A percentile compares a stretch with the other conserved stretches of the same genome.
phyloP scores from a whole-genome alignment of 805 yeast species.

The Metahyphopichia silvanorum region DNA sequence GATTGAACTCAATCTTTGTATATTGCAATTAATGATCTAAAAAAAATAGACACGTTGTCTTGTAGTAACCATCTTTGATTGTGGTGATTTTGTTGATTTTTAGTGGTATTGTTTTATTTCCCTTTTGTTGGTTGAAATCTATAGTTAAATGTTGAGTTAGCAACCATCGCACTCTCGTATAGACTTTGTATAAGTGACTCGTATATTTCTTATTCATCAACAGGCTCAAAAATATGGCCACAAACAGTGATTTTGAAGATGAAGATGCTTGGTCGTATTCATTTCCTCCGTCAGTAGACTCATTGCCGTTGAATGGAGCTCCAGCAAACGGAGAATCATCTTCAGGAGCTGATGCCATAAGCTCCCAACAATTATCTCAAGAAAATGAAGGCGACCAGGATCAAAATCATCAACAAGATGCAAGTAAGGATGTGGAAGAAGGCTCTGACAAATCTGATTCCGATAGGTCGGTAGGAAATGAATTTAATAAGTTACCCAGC shows the following conservation, averaged over 20 bases:
- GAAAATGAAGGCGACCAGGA: neutral
- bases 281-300: slow-evolving; percentile 34
- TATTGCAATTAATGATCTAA: neutral
- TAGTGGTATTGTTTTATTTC: no score
- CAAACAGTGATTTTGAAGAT: slow-evolving; percentile 16
- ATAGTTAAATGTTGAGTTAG: neutral
- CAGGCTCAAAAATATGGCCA: neutral
- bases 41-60: no score
- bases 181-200: neutral
- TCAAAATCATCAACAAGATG: neutral
- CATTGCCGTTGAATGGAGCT: slow-evolving; percentile 13
- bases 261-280: slow-evolving; percentile 43
- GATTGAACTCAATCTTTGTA: neutral
- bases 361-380: no score
- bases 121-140: slow-evolving; percentile 2
- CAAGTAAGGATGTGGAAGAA: neutral
- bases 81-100: no score
- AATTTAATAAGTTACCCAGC: no score
- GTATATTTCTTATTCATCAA: neutral
- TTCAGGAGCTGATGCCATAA: no score
- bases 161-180: no score
- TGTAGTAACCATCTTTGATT: no score
- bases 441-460: neutral
- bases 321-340: neutral
- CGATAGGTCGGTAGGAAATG: neutral